These are phyloP conservation scores for Carnegiea gigantea DNA, from an alignment of 179 eudicot species.

Conservation along the genomic window DNA sequence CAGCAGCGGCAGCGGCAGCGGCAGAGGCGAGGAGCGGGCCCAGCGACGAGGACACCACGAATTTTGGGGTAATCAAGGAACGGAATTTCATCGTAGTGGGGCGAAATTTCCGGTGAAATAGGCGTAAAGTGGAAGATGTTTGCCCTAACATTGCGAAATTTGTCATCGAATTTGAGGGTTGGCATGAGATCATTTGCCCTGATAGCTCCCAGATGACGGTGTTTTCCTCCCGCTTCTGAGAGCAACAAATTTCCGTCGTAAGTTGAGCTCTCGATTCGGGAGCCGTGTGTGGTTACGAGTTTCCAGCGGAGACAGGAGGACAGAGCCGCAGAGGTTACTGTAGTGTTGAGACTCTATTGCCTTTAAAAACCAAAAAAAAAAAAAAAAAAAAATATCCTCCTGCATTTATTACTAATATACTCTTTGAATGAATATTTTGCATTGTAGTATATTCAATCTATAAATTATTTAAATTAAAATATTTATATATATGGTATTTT, in stretches of 20 bases:
- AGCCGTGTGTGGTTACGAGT: slow-evolving; percentile 18
- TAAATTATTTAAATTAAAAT: too few species aligned
- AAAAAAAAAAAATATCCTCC: too few species aligned
- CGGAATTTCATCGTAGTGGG: slow-evolving; percentile 25
- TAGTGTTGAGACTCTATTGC: not conserved
- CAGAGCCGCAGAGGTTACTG: not conserved
- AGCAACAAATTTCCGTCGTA: too few species aligned
- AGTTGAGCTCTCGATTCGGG: not conserved
- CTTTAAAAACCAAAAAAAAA: too few species aligned
- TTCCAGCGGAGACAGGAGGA: slow-evolving; percentile 10
- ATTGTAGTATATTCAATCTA: too few species aligned
- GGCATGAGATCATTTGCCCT: slow-evolving; percentile 35
- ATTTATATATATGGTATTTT: too few species aligned
- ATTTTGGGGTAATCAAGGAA: slow-evolving; percentile 30
- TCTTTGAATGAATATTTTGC: too few species aligned
- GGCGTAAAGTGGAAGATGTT: slow-evolving; percentile 14
- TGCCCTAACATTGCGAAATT: slow-evolving; percentile 32
- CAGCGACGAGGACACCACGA: slow-evolving; percentile 50
- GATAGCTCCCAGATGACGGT: not conserved
- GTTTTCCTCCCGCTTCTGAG: not conserved
- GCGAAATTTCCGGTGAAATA: slow-evolving; percentile 28
- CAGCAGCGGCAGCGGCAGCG: slow-evolving; percentile 47
- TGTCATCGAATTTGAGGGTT: slow-evolving; percentile 21
- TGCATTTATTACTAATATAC: too few species aligned
- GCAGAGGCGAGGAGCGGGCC: slow-evolving; percentile 55